These are phyloP conservation scores for Trametes cubensis DNA, from an alignment of 768 basidiomycete genomes.

Conservation along the genomic window DNA sequence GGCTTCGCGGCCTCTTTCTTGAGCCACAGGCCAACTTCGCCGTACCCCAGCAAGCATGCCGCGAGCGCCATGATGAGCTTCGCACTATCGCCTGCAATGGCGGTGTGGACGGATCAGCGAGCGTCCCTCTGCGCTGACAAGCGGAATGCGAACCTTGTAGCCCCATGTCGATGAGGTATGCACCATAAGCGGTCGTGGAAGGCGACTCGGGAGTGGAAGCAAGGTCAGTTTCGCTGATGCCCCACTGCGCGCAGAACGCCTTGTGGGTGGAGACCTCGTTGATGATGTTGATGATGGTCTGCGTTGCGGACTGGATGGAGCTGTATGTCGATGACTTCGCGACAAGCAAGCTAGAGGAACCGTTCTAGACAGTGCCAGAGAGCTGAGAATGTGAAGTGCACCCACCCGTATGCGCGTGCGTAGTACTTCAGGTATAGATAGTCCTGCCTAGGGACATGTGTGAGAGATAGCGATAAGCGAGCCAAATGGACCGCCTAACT, in stretches of 20 bases:
- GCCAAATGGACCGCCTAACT: conserved; percentile 45
- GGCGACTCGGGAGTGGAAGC: conserved; percentile 64
- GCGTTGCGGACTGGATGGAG: conserved; percentile 62
- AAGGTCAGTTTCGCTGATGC: conserved; percentile 62
- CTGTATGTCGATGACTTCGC: conserved; percentile 72
- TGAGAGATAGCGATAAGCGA: not conserved
- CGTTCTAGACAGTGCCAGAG: not conserved
- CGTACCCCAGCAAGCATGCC: conserved; percentile 89
- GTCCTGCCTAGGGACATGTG: conserved; percentile 59
- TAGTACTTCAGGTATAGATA: conserved; percentile 85
- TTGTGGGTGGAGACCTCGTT: conserved; percentile 75
- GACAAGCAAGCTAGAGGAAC: conserved; percentile 61
- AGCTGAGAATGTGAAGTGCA: not conserved
- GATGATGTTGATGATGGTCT: conserved; percentile 64
- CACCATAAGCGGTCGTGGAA: conserved; percentile 83
- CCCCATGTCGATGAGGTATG: conserved; percentile 81
- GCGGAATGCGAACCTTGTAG: conserved; percentile 52
- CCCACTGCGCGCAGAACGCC: conserved; percentile 70
- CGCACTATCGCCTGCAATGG: conserved; percentile 59
- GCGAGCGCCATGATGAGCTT: conserved; percentile 80
- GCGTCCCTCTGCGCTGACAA: not conserved
- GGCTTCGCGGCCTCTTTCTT: conserved; percentile 53
- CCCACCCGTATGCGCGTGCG: conserved; percentile 75
- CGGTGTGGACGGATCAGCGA: not conserved
- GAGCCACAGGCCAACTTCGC: conserved; percentile 88